Evolutionary conservation across 2,329 filamentous ascomycete genomes (phyloP).

Genomic region (Rutstroemia sp.): DNA sequence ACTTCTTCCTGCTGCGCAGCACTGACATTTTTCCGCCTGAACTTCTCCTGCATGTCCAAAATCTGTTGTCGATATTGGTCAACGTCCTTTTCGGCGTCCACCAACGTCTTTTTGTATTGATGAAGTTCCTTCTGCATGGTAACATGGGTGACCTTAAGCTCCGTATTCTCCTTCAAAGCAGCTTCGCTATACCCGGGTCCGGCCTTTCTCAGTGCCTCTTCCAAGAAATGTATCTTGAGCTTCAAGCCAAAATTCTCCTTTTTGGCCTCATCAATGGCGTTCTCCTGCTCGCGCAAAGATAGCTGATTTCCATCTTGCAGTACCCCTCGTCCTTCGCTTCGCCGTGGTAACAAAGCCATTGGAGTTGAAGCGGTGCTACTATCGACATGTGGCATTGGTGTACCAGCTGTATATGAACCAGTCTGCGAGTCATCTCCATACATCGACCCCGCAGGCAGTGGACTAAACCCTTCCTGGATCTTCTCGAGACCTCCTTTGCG

Average conservation of each 20-base stretch:
- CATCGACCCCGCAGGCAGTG: conserved; percentile 63
- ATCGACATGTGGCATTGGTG: conserved; percentile 67
- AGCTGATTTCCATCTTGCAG: conserved; percentile 83
- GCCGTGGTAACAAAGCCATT: conserved; percentile 59
- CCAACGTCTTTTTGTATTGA: conserved; percentile 77
- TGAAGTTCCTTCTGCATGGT: conserved; percentile 84
- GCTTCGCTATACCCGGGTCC: conserved; percentile 86
- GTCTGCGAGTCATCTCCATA: conserved; percentile 53
- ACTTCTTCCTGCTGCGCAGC: conserved; percentile 58
- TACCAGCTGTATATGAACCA: conserved; percentile 56
- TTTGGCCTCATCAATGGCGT: conserved; percentile 89
- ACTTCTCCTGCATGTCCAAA: conserved; percentile 71
- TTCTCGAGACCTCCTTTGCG: conserved; percentile 50
- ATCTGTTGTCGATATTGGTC: conserved; percentile 79
- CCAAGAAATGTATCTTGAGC: conserved; percentile 92
- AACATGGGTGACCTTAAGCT: conserved; percentile 86
- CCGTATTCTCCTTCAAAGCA: conserved; percentile 89
- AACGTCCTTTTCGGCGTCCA: conserved; percentile 75
- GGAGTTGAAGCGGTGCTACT: conserved; percentile 79
- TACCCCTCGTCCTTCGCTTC: conserved; percentile 55
- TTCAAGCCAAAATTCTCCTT: conserved; percentile 98
- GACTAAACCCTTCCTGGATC: conserved; percentile 65
- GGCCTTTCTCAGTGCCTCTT: conserved; percentile 79
- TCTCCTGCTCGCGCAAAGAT: conserved; percentile 89
- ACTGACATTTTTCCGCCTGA: conserved; percentile 68